A percentile compares a stretch with the other conserved stretches of the same genome.
Conservation (phyloP, 495 filamentous ascomycete genomes). For the Poronia punctata region DNA sequence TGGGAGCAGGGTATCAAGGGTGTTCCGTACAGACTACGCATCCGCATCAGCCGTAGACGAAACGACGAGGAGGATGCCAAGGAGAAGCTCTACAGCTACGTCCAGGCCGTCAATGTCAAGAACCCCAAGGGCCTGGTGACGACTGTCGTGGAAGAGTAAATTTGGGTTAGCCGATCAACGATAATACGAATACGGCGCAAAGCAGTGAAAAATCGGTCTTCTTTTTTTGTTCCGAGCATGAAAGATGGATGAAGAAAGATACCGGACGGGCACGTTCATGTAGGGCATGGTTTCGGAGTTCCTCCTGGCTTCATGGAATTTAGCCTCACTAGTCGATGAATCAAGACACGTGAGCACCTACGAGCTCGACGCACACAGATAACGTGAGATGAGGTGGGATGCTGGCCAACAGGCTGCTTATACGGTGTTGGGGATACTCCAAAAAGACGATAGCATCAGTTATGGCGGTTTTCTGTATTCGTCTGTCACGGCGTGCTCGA, state of each 20-base stretch:
- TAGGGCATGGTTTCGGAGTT: constrained; percentile 48
- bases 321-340: constrained; percentile 44
- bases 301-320: constrained; percentile 40
- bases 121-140: constrained; percentile 94
- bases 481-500: no score
- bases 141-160: constrained; percentile 59
- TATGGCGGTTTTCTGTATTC: not conserved
- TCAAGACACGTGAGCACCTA: constrained; percentile 33
- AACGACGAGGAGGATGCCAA: constrained; percentile 99
- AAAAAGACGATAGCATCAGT: not conserved
- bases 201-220: constrained; percentile 26
- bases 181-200: constrained; percentile 15
- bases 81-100: constrained; percentile 97
- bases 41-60: constrained; percentile 98
- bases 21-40: constrained; percentile 89
- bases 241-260: constrained; percentile 19
- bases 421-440: constrained; percentile 7
- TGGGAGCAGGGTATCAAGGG: constrained; percentile 99
- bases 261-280: constrained; percentile 33
- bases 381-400: constrained; percentile 2
- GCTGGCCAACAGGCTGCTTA: constrained; percentile 2
- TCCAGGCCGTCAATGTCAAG: constrained; percentile 99
- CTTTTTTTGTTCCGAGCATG: constrained; percentile 12
- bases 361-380: constrained; percentile 6
- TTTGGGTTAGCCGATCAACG: constrained; percentile 3